phyloP scores from a whole-genome alignment of 768 basidiomycete species.

The Termitomyces sp. region DNA sequence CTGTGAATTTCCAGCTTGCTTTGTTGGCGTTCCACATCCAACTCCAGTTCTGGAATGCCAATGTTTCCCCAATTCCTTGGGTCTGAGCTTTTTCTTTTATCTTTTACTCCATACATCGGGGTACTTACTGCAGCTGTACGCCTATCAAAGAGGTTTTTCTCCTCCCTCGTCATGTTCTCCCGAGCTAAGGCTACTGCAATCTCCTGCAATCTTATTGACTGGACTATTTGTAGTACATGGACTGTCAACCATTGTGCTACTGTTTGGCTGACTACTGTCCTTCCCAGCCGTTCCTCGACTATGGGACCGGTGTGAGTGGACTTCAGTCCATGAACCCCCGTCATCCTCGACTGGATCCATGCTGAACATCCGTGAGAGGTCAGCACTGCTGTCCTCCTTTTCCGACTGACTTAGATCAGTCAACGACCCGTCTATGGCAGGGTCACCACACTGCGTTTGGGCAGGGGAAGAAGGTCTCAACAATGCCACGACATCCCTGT shows the following conservation, averaged over 20 bases:
- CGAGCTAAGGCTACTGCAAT: not conserved
- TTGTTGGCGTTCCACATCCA: too few relatives aligned
- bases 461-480: not conserved
- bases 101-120: too few relatives aligned
- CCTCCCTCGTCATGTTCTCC: not conserved
- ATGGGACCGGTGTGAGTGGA: rapidly evolving
- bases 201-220: not conserved
- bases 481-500: not conserved
- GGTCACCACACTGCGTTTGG: not conserved
- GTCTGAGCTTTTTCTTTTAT: too few relatives aligned
- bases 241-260: too few relatives aligned
- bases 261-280: too few relatives aligned
- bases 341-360: not conserved
- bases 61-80: too few relatives aligned
- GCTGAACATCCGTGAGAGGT: not conserved
- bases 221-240: not conserved
- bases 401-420: not conserved
- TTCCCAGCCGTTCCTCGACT: not conserved
- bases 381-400: not conserved
- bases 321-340: not conserved
- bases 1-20: too few relatives aligned
- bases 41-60: too few relatives aligned
- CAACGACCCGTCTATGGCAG: not conserved
- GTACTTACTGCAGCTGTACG: rapidly evolving
- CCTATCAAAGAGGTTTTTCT: not conserved